Evolutionary conservation across 495 filamentous ascomycete species (phyloP).

Genomic region (Sphaerosporella brunnea): DNA sequence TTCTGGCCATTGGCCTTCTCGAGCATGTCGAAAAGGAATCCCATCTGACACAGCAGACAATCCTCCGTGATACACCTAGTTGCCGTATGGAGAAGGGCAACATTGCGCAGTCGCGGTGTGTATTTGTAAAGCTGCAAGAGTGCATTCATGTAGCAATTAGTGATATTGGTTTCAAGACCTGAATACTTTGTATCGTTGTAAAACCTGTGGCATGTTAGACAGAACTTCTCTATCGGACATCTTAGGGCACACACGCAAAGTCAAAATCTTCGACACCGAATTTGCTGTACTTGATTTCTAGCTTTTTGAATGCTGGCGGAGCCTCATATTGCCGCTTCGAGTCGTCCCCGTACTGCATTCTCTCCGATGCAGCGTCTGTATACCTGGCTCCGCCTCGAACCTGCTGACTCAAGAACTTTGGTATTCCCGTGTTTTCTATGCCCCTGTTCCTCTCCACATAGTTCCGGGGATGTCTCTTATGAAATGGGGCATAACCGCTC

Average conservation of each 20-base stretch:
- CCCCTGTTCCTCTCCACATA: conserved; percentile 49
- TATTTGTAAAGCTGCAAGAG: conserved; percentile 83
- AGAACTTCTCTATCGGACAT: background rate
- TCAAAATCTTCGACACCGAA: conserved; percentile 97
- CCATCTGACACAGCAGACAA: conserved; percentile 85
- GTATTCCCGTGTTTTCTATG: conserved; percentile 32
- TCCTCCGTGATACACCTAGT: conserved; percentile 59
- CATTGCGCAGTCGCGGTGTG: conserved; percentile 70
- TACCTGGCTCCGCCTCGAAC: conserved; percentile 44
- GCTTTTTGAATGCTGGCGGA: conserved; percentile 67
- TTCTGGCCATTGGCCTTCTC: conserved; percentile 84
- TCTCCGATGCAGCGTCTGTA: conserved; percentile 34
- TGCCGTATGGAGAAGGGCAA: conserved; percentile 78
- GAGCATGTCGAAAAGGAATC: conserved; percentile 94
- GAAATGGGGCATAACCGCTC: conserved; percentile 59
- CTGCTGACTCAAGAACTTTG: conserved; percentile 88
- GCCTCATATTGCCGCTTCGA: conserved; percentile 39
- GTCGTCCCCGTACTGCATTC: conserved; percentile 39
- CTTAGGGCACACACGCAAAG: conserved; percentile 47
- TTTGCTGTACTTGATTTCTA: conserved; percentile 93
- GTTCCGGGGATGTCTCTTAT: conserved; percentile 53
- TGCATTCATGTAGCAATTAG: conserved; percentile 89
- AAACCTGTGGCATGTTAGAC: conserved; percentile 36
- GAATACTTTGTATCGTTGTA: conserved; percentile 86
- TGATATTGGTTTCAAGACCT: conserved; percentile 85